These are phyloP conservation scores for Hyphochytrium catenoides DNA, from an alignment of 352 stramenopile species.

Conservation along the genomic window DNA sequence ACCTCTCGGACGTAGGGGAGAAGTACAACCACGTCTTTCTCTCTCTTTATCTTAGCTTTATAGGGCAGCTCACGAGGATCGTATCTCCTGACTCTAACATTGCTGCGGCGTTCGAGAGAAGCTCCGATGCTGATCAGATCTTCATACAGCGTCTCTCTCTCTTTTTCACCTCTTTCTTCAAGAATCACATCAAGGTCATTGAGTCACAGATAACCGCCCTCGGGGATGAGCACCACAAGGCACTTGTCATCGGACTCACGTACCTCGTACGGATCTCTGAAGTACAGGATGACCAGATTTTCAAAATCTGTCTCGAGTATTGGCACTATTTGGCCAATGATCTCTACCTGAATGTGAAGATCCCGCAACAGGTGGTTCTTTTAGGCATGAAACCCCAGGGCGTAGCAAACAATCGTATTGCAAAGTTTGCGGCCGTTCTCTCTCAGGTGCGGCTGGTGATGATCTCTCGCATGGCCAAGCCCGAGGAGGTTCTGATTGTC, in stretches of 20 bases:
- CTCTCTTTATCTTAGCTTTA: slow-evolving; percentile 79
- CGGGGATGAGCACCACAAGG: slow-evolving; percentile 61
- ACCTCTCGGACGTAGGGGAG: slow-evolving; percentile 63
- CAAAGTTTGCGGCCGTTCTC: slow-evolving; percentile 59
- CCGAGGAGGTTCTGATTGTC: slow-evolving; percentile 98
- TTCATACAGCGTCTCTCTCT: slow-evolving; percentile 92
- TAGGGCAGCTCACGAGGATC: slow-evolving; percentile 73
- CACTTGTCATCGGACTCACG: slow-evolving; percentile 56
- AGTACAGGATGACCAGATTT: slow-evolving; percentile 80
- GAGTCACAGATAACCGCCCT: slow-evolving; percentile 49
- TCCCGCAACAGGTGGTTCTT: too few relatives aligned
- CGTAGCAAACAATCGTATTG: slow-evolving; percentile 17
- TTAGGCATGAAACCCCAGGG: too few relatives aligned
- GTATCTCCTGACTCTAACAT: slow-evolving; percentile 61
- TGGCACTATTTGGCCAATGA: slow-evolving; percentile 90
- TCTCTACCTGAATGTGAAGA: slow-evolving; percentile 79
- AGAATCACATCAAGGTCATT: slow-evolving; percentile 79
- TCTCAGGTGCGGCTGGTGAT: slow-evolving; percentile 87
- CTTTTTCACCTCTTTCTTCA: slow-evolving; percentile 88
- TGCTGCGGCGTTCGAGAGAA: slow-evolving; percentile 58
- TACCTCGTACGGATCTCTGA: slow-evolving; percentile 75
- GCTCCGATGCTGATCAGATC: slow-evolving; percentile 77
- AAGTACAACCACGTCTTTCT: slow-evolving; percentile 84
- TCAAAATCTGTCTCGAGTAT: slow-evolving; percentile 98
- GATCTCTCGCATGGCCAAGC: slow-evolving; percentile 98